These are phyloP conservation scores for Purpureocillium lavendulum DNA, from an alignment of 2,329 filamentous ascomycete genomes.

Conservation along the genomic window DNA sequence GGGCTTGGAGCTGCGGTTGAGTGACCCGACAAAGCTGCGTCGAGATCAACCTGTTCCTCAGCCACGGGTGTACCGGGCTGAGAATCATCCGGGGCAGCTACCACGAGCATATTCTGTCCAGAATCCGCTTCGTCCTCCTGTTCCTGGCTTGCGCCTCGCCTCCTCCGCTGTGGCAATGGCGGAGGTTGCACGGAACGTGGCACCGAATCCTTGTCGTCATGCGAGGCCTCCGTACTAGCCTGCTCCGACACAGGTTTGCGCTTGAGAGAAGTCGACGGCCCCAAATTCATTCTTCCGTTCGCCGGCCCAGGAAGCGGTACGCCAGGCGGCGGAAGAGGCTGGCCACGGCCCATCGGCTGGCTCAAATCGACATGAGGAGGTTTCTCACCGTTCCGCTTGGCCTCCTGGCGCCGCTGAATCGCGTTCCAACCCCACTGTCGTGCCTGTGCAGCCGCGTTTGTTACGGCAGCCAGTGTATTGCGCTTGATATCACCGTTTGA, in stretches of 20 bases:
- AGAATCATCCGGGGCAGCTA: slow-evolving; percentile 57
- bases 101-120: slow-evolving; percentile 51
- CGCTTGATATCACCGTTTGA: slow-evolving; percentile 32
- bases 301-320: slow-evolving; percentile 63
- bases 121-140: slow-evolving; percentile 24
- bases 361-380: slow-evolving; percentile 33
- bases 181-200: slow-evolving; percentile 21
- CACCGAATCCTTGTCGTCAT: slow-evolving; percentile 22
- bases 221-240: slow-evolving; percentile 10
- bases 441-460: slow-evolving; percentile 46
- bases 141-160: slow-evolving; percentile 25
- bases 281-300: slow-evolving; percentile 50
- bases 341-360: slow-evolving; percentile 74
- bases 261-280: slow-evolving; percentile 49
- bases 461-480: slow-evolving; percentile 44
- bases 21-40: slow-evolving; percentile 9
- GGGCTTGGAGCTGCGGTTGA: neutral
- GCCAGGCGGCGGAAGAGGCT: slow-evolving; percentile 74
- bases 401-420: slow-evolving; percentile 40
- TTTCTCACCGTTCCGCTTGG: slow-evolving; percentile 23
- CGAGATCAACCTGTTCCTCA: slow-evolving; percentile 19
- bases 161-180: slow-evolving; percentile 38
- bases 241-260: slow-evolving; percentile 43
- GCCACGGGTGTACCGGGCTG: slow-evolving; percentile 43
- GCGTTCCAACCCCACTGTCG: slow-evolving; percentile 53